A percentile compares a stretch with the other conserved stretches of the same genome.
Evolutionary conservation across 495 filamentous ascomycete genomes (phyloP).

Genomic region (Hyaloscypha bicolor): DNA sequence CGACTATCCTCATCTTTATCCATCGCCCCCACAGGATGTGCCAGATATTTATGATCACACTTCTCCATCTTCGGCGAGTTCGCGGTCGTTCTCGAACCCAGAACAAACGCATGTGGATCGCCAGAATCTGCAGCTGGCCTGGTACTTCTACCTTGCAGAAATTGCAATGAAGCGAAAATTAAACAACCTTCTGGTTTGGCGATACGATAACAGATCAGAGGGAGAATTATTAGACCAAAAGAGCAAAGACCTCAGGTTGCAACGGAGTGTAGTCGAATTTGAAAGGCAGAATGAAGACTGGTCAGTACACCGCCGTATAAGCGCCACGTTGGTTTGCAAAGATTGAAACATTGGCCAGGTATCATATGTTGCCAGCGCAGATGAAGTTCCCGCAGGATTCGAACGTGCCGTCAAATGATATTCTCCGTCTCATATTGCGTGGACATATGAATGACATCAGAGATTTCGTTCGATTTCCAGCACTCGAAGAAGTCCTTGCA

Average conservation of each 20-base stretch:
- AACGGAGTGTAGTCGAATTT: background rate
- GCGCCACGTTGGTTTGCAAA: background rate
- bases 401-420: background rate
- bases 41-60: background rate
- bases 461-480: background rate
- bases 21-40: background rate
- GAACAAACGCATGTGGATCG: background rate
- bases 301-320: background rate
- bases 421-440: background rate
- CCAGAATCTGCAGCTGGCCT: background rate
- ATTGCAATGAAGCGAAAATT: background rate
- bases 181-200: background rate
- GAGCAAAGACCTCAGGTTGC: background rate
- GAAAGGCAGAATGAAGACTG: background rate
- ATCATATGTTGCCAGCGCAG: background rate
- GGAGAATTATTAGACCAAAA: background rate
- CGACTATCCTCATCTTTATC: background rate
- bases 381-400: background rate
- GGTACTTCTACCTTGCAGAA: constrained; percentile 1
- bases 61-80: background rate
- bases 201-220: background rate
- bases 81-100: background rate
- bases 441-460: background rate
- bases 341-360: background rate
- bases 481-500: background rate